Evolutionary conservation across 2,329 filamentous ascomycete species (phyloP), one percentile per base, ranked within the genome.

Genomic region (Colletotrichum tofieldiae): DNA sequence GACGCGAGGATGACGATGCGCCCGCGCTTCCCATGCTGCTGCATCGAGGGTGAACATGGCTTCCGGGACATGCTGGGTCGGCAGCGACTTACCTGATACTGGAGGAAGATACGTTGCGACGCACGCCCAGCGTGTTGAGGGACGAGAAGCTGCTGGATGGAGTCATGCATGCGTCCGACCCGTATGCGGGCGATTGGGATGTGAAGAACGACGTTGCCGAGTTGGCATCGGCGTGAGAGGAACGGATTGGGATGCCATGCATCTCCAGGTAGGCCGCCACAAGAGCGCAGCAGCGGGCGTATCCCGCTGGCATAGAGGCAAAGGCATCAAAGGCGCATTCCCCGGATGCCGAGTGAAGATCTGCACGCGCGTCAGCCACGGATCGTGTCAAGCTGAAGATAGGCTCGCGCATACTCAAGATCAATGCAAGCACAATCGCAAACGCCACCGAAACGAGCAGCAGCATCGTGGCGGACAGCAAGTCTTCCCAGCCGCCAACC

Each of bases 391-490:
- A 11, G 2, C 20, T 11, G 18, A 29, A 2, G n/a, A 1, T 2
- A 16, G 9, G 43, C 66, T 63, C n/a, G 67, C 70, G 52, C 47
- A 59, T 68, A 43, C 61, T 23, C 9, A 71, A 18, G 41, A 73
- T 65, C 26, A 75, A 35, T 1, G 67, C 72, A 4, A 75, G 43
- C 39, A 74, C 59, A 0, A 74, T 59, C 5, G 71, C 74, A 43
- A 75, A 73, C 2, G 71, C 74, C 4, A 75, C 68, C 1, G 74
- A 75, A 6, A 68, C 71, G 16, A 75, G 51, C n/a, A 75, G n/a
- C n/a, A 73, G 66, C 54, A 75, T 61, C 35, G 74, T 72, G 37
- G 67, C 58, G 1, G 74, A 61, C 1, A 75, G 63, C 39, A 68
- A 55, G 29, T 75, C 73, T 12, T 74, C 66, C 71, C 67, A 73